phyloP scores from a whole-genome alignment of 2,329 filamentous ascomycete genomes.

The Curvularia sp. region DNA sequence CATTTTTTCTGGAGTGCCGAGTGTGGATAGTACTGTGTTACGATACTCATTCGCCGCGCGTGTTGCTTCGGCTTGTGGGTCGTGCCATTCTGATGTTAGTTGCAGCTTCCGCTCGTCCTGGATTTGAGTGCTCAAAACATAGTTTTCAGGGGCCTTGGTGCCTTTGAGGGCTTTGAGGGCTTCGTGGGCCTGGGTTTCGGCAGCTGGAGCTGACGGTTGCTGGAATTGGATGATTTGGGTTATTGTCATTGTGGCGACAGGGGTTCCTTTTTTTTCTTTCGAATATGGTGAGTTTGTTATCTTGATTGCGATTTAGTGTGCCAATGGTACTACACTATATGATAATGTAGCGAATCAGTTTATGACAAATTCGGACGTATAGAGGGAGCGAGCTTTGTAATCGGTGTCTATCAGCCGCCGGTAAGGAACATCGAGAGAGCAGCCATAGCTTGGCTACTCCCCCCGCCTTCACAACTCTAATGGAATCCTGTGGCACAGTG shows the following conservation, averaged over 20 bases:
- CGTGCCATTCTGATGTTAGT: conserved; percentile 13
- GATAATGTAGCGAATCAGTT: background rate
- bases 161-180: conserved; percentile 11
- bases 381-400: background rate
- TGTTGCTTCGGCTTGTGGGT: background rate
- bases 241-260: conserved; percentile 1
- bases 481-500: background rate
- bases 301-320: background rate
- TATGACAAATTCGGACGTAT: background rate
- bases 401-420: background rate
- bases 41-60: conserved; percentile 1
- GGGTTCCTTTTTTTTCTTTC: background rate
- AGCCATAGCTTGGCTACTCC: background rate
- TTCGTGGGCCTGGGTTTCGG: background rate
- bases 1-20: conserved; percentile 5
- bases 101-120: conserved; percentile 5
- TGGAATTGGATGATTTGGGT: conserved; percentile 12
- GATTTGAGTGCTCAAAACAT: conserved; percentile 4
- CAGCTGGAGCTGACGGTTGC: background rate
- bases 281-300: background rate
- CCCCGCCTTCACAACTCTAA: background rate
- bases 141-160: conserved; percentile 11
- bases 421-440: background rate
- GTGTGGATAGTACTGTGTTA: conserved; percentile 1
- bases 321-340: background rate